Evolutionary conservation across 1,139 yeast species (phyloP), one percentile per base, ranked within the genome.

Genomic region (Arxiozyma bovina): DNA sequence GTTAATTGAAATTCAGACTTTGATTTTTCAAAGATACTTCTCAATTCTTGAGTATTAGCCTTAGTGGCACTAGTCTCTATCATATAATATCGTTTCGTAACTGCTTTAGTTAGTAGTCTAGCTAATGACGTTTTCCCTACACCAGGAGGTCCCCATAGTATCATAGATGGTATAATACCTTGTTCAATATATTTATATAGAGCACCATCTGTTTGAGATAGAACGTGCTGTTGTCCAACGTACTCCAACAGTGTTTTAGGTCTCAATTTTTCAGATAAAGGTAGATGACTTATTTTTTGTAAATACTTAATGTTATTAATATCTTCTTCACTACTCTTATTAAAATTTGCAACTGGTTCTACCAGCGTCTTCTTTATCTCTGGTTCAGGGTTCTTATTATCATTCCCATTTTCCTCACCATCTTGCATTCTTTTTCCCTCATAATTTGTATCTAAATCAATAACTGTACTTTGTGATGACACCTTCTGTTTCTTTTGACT

Each of bases 101-200:
- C 70, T 83, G 63, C 58, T 45, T 64, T 62, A 2, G 74, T 60
- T 18, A 75, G 60, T 41, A 77, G 65, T 43, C 82, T 63, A 0
- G 85, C 85, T 49, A 82, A 66, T 0, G 98, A 83, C 0, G 99
- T 93, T 67, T 93, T 93, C 0, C 99, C 99, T 1, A 86, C 93
- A 0, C 98, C 98, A 0, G 97, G 96, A 1, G 87, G 87, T 0
- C 99, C 99, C 98, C 98, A 93, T 17, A 93, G 73, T 7, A 93
- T 82, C 74, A 93, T 79, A 0, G 97, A 90, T 0, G 98, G 98
- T 1, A 82, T 80, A 59, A 71, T 73, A 47, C 82, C 85, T 25
- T 67, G 66, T 38, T 77, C 76, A 1, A 93, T 79, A 54, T 88
- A 83, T 50, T 85, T 83, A 47, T 87, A 74, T 18, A 94, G 70